Conservation (phyloP, 1,139 yeast species). For the Komagataea norvegica region DNA sequence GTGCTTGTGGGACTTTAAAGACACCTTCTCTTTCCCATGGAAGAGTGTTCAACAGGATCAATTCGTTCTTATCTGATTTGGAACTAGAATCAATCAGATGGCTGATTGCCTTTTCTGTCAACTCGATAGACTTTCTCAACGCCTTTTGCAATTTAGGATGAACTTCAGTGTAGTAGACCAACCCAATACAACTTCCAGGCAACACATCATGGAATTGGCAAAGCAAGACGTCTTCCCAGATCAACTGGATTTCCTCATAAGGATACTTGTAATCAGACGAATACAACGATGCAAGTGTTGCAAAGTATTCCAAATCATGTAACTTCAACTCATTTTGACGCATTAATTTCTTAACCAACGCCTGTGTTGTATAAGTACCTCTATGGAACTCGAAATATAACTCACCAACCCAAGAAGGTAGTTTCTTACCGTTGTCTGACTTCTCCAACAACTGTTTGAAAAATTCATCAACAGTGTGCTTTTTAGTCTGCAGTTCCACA, state of each 20-base stretch:
- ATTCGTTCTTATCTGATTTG: slow-evolving; percentile 11
- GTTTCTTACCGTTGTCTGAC: slow-evolving; percentile 58
- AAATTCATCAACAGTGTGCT: slow-evolving; percentile 58
- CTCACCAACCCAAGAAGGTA: slow-evolving; percentile 92
- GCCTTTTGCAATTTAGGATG: slow-evolving; percentile 66
- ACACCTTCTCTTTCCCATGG: slow-evolving; percentile 68
- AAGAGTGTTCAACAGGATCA: slow-evolving; percentile 48
- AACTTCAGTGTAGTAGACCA: slow-evolving; percentile 92
- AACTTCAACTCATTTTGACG: slow-evolving; percentile 72
- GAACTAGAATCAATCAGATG: slow-evolving; percentile 30
- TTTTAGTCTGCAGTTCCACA: slow-evolving; percentile 58
- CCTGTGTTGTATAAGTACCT: slow-evolving; percentile 95
- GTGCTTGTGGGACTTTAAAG: slow-evolving; percentile 33
- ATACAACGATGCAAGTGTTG: slow-evolving; percentile 66
- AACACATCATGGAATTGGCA: slow-evolving; percentile 96
- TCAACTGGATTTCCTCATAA: slow-evolving; percentile 50
- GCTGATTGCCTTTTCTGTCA: slow-evolving; percentile 49
- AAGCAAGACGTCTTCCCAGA: slow-evolving; percentile 86
- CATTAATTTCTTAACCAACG: slow-evolving; percentile 75
- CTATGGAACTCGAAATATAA: slow-evolving; percentile 92
- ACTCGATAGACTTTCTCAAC: slow-evolving; percentile 45
- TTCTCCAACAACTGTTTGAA: slow-evolving; percentile 59
- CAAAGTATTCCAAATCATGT: slow-evolving; percentile 81
- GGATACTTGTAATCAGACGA: slow-evolving; percentile 63
- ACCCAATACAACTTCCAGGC: slow-evolving; percentile 93